Base-by-base conservation (phyloP, 1,284 basidiomycete species). In the Moniliophthora roreri region DNA sequence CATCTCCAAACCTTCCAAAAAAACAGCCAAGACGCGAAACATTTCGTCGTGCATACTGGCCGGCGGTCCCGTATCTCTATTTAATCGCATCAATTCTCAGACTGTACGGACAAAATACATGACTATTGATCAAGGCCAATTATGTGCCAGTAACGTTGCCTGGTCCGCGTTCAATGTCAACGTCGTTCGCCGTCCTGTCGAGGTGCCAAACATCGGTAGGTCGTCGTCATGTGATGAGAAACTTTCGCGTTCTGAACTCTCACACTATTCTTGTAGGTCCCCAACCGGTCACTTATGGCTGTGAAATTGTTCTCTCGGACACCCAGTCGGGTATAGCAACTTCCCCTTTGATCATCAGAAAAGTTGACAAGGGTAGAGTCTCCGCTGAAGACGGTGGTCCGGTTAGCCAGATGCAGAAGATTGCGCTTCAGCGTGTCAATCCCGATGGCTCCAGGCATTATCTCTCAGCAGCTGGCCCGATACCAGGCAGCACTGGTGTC, bases 71-170 rank as follows among this genome's bases (percentile, higher is more conserved):
- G 91, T 98, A 48, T 93, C 93, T 52, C 80, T 98, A 48, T 96
- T 95, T 81, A 95, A 95, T 68, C 90, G 95, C 64, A 93, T 98
- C 78, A 95, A 98, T 72, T 93, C 91, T 11, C 95, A 98, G 74
- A 96, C 94, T 21, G 94, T 96, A 56, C 87, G 95, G 61, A 98
- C 95, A 50, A 97, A 97, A 75, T 98, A 95, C 69, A 93, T 97
- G 88, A 91, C 89, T 52, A 89, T 93, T 66, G 91, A 95, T 63
- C 84, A 89, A 66, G 84, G 82, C 60, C 84, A 90, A 68, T 77
- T 95, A 49, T 91, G 87, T 68, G 93, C 92, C 20, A 93, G 91
- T 69, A 92, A 91, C 68, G 77, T 88, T 54, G 82, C 88, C 37
- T 95, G 93, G 93, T 93, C 91, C 52, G 92, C 93, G n/a, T 95